A percentile compares a stretch with the other conserved stretches of the same genome.
These are phyloP conservation scores for Camellia japonica DNA, from an alignment of 148 eudicot genomes.

Conservation along the genomic window DNA sequence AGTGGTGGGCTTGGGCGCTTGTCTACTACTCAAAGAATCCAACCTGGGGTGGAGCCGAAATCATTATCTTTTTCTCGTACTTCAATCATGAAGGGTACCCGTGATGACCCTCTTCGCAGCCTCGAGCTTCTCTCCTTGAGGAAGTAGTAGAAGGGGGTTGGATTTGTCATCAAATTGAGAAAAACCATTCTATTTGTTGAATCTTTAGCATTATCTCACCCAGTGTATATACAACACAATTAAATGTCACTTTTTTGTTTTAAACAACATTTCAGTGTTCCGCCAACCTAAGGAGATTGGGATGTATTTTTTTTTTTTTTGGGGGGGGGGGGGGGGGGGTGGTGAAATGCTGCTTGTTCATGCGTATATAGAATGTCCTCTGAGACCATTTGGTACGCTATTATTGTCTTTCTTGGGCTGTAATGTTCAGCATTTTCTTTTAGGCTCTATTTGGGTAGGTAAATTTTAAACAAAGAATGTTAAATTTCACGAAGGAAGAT, in stretches of 20 bases:
- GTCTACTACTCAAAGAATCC: constrained; percentile 52
- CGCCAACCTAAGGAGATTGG: background rate
- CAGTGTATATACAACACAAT: background rate
- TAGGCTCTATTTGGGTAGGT: too few relatives aligned
- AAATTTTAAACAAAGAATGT: too few relatives aligned
- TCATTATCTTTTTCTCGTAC: constrained; percentile 52
- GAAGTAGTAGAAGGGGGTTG: constrained; percentile 33
- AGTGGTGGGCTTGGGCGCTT: constrained; percentile 45
- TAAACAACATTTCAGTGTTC: background rate
- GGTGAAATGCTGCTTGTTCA: too few relatives aligned
- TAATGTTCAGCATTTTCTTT: too few relatives aligned
- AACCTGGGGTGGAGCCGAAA: constrained; percentile 44
- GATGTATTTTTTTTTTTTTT: too few relatives aligned
- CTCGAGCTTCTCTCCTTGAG: constrained; percentile 80
- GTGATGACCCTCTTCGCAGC: constrained; percentile 83
- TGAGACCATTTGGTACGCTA: too few relatives aligned
- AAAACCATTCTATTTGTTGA: constrained; percentile 4
- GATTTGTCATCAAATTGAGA: background rate
- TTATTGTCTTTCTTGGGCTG: too few relatives aligned
- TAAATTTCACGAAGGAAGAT: too few relatives aligned
- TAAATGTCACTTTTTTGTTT: background rate
- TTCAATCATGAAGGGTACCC: constrained; percentile 49
- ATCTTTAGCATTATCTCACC: background rate
- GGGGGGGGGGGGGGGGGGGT: too few relatives aligned
- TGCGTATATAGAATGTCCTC: too few relatives aligned